phyloP scores from a whole-genome alignment of 2,329 filamentous ascomycete species.

The Metarhizium brunneum region DNA sequence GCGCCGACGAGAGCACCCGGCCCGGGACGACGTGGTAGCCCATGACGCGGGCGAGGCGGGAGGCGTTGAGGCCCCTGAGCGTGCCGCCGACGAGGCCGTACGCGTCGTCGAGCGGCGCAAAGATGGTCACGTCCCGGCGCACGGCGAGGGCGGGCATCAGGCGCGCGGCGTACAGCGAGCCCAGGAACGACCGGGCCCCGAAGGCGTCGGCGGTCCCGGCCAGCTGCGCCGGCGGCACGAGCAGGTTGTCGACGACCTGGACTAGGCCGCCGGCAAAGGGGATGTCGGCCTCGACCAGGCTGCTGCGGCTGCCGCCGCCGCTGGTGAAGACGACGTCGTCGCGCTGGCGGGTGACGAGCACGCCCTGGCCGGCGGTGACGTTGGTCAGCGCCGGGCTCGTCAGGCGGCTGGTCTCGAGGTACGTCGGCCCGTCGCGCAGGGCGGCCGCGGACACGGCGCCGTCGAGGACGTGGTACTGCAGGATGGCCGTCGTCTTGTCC shows the following conservation, averaged over 20 bases:
- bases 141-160: conserved; percentile 32
- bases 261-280: conserved; percentile 38
- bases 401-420: conserved; percentile 35
- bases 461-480: conserved; percentile 54
- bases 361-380: conserved; percentile 39
- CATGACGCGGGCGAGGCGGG: conserved; percentile 43
- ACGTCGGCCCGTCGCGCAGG: conserved; percentile 26
- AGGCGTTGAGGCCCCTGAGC: conserved; percentile 33
- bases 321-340: conserved; percentile 38
- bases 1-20: conserved; percentile 40
- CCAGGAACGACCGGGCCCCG: conserved; percentile 29
- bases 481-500: conserved; percentile 36
- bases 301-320: conserved; percentile 36
- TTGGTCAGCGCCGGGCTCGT: conserved; percentile 32
- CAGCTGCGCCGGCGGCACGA: conserved; percentile 36
- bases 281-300: conserved; percentile 33
- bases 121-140: conserved; percentile 45
- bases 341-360: conserved; percentile 35
- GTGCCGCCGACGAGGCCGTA: conserved; percentile 48
- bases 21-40: conserved; percentile 56
- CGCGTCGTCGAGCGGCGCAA: conserved; percentile 52
- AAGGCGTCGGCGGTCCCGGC: conserved; percentile 43
- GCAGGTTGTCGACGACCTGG: conserved; percentile 42
- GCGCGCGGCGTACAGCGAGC: conserved; percentile 20
- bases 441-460: conserved; percentile 33